These are phyloP conservation scores for Radiomyces spectabilis DNA, from an alignment of 192 early-diverging fungal species.

Conservation along the genomic window DNA sequence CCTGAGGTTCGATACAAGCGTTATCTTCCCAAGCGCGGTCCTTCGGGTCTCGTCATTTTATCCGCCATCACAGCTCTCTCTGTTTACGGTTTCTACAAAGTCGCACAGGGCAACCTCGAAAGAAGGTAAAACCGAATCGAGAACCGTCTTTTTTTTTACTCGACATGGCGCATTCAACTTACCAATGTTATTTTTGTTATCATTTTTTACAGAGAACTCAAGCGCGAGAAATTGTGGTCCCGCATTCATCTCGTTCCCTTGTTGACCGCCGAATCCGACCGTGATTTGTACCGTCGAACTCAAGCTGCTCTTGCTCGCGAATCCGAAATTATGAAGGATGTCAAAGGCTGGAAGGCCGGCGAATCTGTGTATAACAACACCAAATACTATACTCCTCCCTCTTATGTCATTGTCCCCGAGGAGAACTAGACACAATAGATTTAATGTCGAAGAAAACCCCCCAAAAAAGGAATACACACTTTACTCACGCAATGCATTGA, in stretches of 20 bases:
- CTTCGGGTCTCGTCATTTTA: constrained; percentile 82
- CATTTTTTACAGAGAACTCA: constrained; percentile 59
- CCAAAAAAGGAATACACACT: no score
- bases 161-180: background rate
- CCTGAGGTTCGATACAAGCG: constrained; percentile 84
- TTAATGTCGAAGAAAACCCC: no score
- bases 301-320: constrained; percentile 66
- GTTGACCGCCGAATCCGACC: constrained; percentile 89
- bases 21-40: constrained; percentile 81
- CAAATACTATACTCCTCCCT: constrained; percentile 65
- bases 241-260: constrained; percentile 88
- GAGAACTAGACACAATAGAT: no score
- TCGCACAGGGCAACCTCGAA: constrained; percentile 58
- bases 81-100: constrained; percentile 76
- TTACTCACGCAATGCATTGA: no score
- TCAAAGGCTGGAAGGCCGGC: constrained; percentile 67
- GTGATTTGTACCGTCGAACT: constrained; percentile 81
- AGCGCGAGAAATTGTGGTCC: constrained; percentile 89
- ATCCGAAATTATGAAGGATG: constrained; percentile 81
- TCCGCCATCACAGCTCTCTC: constrained; percentile 64
- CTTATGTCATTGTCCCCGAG: constrained; percentile 60
- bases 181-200: background rate
- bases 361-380: constrained; percentile 93
- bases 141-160: background rate
- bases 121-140: constrained; percentile 44